phyloP scores from a whole-genome alignment of 768 basidiomycete species.

The Myochromella boudieri region DNA sequence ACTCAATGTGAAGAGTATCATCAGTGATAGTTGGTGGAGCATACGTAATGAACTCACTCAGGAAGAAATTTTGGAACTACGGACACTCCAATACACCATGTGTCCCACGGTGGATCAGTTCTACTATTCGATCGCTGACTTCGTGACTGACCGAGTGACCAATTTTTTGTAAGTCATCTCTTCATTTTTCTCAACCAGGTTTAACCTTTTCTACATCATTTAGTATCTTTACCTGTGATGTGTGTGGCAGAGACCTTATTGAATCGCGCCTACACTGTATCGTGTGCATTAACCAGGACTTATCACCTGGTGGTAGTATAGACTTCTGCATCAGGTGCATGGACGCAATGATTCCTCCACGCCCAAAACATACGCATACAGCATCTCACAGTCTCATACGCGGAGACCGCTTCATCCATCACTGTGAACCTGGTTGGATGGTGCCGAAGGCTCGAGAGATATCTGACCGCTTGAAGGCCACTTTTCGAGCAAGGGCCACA shows the following conservation, averaged over 20 bases:
- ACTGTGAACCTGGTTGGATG: neutral
- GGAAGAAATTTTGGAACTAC: neutral
- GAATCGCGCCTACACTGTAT: neutral
- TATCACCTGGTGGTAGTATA: neutral
- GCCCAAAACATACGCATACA: neutral
- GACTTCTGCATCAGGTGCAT: conserved; percentile 4
- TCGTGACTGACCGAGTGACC: neutral
- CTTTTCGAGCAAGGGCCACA: neutral
- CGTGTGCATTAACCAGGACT: conserved; percentile 1
- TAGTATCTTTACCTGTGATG: neutral
- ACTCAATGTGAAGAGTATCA: neutral
- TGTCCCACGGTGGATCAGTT: conserved; percentile 1
- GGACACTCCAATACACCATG: neutral
- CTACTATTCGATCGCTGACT: neutral
- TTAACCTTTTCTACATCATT: neutral
- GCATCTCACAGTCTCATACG: conserved; percentile 3
- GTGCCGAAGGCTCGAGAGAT: neutral
- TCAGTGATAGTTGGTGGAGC: neutral
- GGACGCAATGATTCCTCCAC: neutral
- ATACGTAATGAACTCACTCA: neutral
- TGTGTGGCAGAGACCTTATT: neutral
- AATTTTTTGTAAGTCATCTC: neutral
- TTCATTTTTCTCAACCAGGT: neutral
- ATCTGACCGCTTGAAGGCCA: conserved; percentile 6
- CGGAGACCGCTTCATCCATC: conserved; percentile 2